Base-by-base conservation (phyloP, 2,329 filamentous ascomycete genomes). In the Mycogone perniciosa region DNA sequence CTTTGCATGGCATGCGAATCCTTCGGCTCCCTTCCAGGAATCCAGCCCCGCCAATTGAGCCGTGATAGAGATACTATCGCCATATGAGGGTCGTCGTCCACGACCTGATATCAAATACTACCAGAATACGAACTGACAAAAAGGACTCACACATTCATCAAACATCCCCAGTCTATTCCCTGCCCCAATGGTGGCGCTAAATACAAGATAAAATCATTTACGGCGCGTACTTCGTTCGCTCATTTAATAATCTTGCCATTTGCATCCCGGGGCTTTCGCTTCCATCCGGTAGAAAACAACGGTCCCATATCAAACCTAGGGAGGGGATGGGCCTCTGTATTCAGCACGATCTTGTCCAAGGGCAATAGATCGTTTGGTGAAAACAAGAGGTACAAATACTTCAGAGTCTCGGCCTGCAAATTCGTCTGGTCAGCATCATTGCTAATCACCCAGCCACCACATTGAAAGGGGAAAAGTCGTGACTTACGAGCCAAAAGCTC, bases 361-460 rank as follows among this genome's bases (percentile, higher is more conserved):
- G 91, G 89, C 39, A 97, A 74, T 35, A 96, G 70, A 54, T 95
- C 88, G 57, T 85, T 76, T 4, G 88, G 84, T 2, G 89, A 91
- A 71, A 99, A 99, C 33, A 99, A 77, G 38, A 99, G 81, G 68
- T 96, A 99, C 67, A 99, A 87, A 67, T 99, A 99, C 71, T 99
- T 99, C 41, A 99, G 76, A 26, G 93, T 99, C 73, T 99, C 93
- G 43, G 93, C 91, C 86, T 89, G 52, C 27, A 41, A 55, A 27
- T 56, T 31, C 27, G 39, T 29, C 34, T 33, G 20, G 8, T 7
- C 7, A 27, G 43, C 31, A 52, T 38, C 33, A 44, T 13, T 26
- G 20, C 10, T 7, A 40, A 30, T 10, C 13, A 31, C 26, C 30
- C 2, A 11, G n/a, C n/a, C 40, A 39, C 13, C 31, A 33, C 27